phyloP scores from a whole-genome alignment of 2,329 filamentous ascomycete genomes.

The Lecanoromycetidae sp. region DNA sequence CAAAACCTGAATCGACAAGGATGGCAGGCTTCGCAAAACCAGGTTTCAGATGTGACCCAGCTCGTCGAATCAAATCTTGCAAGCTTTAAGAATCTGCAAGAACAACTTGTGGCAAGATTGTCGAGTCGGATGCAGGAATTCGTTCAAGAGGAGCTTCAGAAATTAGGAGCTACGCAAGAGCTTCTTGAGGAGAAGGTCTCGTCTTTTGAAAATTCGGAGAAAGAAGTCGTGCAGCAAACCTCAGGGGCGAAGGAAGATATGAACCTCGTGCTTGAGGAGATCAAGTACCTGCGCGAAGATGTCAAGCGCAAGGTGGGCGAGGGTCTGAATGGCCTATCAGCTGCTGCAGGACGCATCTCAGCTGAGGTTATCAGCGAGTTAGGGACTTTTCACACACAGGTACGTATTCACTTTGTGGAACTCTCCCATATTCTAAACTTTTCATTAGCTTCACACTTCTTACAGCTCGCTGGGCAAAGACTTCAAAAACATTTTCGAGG shows the following conservation, averaged over 20 bases:
- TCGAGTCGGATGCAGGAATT: slow-evolving; percentile 64
- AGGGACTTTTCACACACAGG: slow-evolving; percentile 63
- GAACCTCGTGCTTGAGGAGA: slow-evolving; percentile 84
- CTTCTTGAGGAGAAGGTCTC: slow-evolving; percentile 59
- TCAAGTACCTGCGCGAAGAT: slow-evolving; percentile 75
- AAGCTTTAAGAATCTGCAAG: slow-evolving; percentile 60
- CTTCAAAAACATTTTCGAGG: slow-evolving; percentile 75
- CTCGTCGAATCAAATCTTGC: slow-evolving; percentile 65
- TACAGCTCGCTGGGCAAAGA: slow-evolving; percentile 75
- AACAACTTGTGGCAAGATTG: slow-evolving; percentile 54
- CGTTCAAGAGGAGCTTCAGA: slow-evolving; percentile 60
- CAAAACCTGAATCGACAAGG: slow-evolving; percentile 65
- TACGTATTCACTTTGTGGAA: slow-evolving; percentile 21
- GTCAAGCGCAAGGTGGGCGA: slow-evolving; percentile 78
- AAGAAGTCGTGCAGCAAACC: slow-evolving; percentile 56
- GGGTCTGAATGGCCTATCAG: slow-evolving; percentile 70
- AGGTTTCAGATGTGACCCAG: slow-evolving; percentile 64
- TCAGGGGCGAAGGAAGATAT: slow-evolving; percentile 66
- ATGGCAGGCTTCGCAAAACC: slow-evolving; percentile 65
- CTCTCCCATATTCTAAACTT: slow-evolving; percentile 16
- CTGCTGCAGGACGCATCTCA: slow-evolving; percentile 76
- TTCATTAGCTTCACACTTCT: slow-evolving; percentile 58
- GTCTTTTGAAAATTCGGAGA: slow-evolving; percentile 55
- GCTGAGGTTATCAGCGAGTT: slow-evolving; percentile 81
- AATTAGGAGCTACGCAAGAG: slow-evolving; percentile 56